A percentile compares a stretch with the other conserved stretches of the same genome.
Conservation (phyloP, 2,329 filamentous ascomycete species). For the Fusarium torulosum region DNA sequence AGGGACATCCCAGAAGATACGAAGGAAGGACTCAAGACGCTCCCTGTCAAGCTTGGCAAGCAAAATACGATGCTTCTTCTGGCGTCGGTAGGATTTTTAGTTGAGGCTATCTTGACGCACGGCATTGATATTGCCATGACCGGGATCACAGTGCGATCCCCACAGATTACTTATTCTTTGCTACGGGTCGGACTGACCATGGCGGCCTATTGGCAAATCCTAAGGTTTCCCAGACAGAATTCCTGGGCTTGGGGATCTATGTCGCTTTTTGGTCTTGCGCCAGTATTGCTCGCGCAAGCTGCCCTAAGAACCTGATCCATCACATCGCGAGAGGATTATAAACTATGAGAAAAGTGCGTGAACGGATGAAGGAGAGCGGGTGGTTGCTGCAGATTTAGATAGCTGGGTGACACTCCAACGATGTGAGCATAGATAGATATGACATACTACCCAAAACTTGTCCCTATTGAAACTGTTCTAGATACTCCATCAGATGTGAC, state of each 20-base stretch:
- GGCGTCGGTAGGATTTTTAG: neutral
- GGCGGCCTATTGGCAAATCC: slow-evolving; percentile 17
- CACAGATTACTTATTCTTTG: neutral
- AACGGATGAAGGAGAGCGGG: too few relatives aligned
- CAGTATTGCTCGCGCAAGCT: slow-evolving; percentile 23
- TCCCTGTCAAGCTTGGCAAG: slow-evolving; percentile 27
- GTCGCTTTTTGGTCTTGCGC: slow-evolving; percentile 18
- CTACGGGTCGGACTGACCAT: slow-evolving; percentile 19
- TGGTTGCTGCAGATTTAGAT: neutral
- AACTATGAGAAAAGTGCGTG: too few relatives aligned
- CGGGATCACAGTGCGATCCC: neutral
- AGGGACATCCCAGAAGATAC: slow-evolving; percentile 23
- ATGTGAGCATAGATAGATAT: neutral
- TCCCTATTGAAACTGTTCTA: slow-evolving; percentile 10
- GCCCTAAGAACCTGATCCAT: neutral
- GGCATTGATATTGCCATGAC: neutral
- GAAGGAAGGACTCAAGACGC: slow-evolving; percentile 17
- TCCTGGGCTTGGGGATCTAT: slow-evolving; percentile 24
- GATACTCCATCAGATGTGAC: slow-evolving; percentile 17
- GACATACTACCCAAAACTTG: neutral
- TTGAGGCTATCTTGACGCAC: slow-evolving; percentile 12
- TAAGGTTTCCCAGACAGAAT: slow-evolving; percentile 18
- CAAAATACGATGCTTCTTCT: slow-evolving; percentile 13
- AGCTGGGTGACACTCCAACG: neutral
- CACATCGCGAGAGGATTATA: neutral